phyloP scores from a whole-genome alignment of 139 green algal species.

The Spirogloea muscicola region DNA sequence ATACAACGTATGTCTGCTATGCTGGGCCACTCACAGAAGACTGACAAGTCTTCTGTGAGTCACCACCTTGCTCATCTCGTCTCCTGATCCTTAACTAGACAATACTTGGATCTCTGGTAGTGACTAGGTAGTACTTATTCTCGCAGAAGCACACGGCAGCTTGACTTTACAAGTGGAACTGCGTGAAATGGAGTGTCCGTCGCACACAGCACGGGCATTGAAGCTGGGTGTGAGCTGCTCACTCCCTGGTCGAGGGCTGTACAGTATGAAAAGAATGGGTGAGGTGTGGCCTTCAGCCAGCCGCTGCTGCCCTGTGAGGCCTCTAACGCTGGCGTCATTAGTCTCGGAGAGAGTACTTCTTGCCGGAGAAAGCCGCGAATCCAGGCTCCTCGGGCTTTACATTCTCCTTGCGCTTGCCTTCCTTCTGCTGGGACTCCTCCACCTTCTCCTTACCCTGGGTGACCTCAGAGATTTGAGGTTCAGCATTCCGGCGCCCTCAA shows the following conservation, averaged over 20 bases:
- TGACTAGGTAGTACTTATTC: no score
- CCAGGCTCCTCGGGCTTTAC: background rate
- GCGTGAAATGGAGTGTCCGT: background rate
- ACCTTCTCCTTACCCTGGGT: background rate
- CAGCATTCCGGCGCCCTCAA: background rate
- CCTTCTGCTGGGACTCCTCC: background rate
- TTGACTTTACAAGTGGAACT: no score
- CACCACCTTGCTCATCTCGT: no score
- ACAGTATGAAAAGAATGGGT: background rate
- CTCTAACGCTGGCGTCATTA: background rate
- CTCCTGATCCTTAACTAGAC: no score
- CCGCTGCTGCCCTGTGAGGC: background rate
- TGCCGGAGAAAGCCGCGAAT: slow-evolving; percentile 5
- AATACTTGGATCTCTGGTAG: no score
- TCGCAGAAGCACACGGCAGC: no score
- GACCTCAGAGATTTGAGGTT: background rate
- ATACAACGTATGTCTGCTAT: no score
- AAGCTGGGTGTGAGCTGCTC: background rate
- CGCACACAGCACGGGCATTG: background rate
- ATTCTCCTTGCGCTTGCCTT: slow-evolving; percentile 2
- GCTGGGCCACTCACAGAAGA: no score
- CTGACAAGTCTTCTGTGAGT: no score
- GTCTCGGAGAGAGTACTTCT: slow-evolving; percentile 22
- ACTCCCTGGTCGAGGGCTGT: background rate
- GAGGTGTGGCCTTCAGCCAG: background rate